Percentiles rank a stretch among this genome's conserved stretches.
These are phyloP conservation scores for Tuber magnatum DNA, from an alignment of 495 filamentous ascomycete species.

Conservation along the genomic window DNA sequence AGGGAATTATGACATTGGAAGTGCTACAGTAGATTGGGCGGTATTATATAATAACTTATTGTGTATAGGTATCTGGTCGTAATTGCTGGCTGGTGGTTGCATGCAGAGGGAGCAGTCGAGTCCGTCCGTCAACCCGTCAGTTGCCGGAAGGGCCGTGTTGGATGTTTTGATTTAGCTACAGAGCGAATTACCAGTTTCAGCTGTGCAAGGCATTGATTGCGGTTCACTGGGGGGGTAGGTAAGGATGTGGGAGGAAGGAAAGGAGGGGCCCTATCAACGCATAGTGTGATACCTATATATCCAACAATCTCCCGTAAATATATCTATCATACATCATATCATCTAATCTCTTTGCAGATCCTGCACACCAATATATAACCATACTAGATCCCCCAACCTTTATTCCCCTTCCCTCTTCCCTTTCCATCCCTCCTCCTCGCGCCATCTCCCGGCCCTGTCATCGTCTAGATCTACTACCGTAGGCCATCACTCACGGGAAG, in stretches of 20 bases:
- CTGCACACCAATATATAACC: background rate
- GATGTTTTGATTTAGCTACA: background rate
- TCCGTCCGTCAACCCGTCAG: background rate
- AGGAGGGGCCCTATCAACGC: background rate
- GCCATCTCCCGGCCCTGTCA: background rate
- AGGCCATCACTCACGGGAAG: background rate
- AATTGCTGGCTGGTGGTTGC: background rate
- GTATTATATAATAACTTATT: background rate
- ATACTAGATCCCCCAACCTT: conserved; percentile 1
- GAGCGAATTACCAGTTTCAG: background rate
- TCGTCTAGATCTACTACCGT: background rate
- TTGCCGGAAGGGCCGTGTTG: background rate
- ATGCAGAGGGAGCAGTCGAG: background rate
- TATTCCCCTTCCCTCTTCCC: background rate
- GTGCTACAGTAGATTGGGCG: background rate
- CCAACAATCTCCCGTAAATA: background rate
- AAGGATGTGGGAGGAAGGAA: background rate
- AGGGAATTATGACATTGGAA: background rate
- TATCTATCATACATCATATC: background rate
- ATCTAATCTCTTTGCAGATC: background rate
- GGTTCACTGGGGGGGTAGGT: background rate
- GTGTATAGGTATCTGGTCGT: background rate
- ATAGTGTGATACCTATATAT: background rate
- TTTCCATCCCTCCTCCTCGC: background rate
- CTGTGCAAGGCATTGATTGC: background rate